These are phyloP conservation scores for Nakazawaea holstii DNA, from an alignment of 805 yeast species.

Conservation along the genomic window DNA sequence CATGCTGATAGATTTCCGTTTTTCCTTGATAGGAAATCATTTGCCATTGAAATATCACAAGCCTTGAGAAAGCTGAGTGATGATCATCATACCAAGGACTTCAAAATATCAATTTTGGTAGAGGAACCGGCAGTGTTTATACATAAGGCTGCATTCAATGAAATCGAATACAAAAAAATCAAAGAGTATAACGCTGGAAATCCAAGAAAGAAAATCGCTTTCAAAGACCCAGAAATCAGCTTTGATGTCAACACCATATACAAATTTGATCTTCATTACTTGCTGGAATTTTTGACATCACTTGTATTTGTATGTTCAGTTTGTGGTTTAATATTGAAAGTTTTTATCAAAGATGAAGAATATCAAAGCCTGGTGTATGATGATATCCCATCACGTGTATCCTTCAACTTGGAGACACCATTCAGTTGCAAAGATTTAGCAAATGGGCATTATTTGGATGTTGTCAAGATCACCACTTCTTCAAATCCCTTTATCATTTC, in stretches of 20 bases:
- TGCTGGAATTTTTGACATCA: constrained; percentile 50
- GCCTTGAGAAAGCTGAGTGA: constrained; percentile 14
- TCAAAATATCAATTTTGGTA: constrained; percentile 15
- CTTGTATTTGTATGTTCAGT: constrained; percentile 46
- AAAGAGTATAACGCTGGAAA: not conserved
- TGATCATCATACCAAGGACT: constrained; percentile 22
- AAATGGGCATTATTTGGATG: constrained; percentile 56
- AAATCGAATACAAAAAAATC: not conserved
- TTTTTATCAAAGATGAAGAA: constrained; percentile 25
- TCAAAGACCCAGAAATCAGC: constrained; percentile 13
- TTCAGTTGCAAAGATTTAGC: constrained; percentile 33
- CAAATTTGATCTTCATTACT: constrained; percentile 43
- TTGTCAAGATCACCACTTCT: constrained; percentile 55
- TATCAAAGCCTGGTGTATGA: constrained; percentile 5
- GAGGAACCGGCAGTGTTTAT: constrained; percentile 22
- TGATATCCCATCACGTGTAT: not conserved
- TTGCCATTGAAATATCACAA: constrained; percentile 20
- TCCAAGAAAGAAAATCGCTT: not conserved
- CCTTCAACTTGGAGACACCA: constrained; percentile 8
- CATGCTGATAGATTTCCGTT: constrained; percentile 16
- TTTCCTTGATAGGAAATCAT: constrained; percentile 23
- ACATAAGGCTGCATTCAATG: constrained; percentile 9
- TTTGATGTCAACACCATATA: constrained; percentile 25
- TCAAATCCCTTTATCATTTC: constrained; percentile 61
- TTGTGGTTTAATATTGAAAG: constrained; percentile 38